phyloP scores from a whole-genome alignment of 2,329 filamentous ascomycete genomes.

The Penicillium sp. region DNA sequence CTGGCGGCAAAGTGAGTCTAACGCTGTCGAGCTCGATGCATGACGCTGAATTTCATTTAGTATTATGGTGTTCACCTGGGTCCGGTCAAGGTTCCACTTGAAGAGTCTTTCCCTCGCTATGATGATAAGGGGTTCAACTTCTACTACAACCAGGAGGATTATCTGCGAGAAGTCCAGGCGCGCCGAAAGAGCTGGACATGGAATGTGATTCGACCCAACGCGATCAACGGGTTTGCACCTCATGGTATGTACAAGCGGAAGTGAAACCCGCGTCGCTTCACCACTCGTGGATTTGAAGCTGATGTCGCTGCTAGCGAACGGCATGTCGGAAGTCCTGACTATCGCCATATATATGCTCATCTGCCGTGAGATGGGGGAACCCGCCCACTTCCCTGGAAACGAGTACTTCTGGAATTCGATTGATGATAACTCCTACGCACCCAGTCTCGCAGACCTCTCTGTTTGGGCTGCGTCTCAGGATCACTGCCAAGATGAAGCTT shows the following conservation, averaged over 20 bases:
- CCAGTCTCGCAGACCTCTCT: conserved; percentile 29
- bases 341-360: conserved; percentile 30
- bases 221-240: conserved; percentile 32
- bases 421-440: conserved; percentile 33
- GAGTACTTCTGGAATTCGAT: conserved; percentile 30
- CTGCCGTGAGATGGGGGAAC: conserved; percentile 25
- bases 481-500: conserved; percentile 27
- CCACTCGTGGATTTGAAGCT: neutral
- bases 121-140: conserved; percentile 23
- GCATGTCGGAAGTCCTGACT: conserved; percentile 33
- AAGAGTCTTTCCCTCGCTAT: conserved; percentile 23
- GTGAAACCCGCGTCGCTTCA: neutral
- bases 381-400: conserved; percentile 28
- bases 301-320: conserved; percentile 19
- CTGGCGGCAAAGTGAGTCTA: conserved; percentile 30
- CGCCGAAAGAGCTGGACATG: conserved; percentile 23
- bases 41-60: neutral
- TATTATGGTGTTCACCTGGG: conserved; percentile 34
- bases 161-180: conserved; percentile 17
- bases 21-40: neutral
- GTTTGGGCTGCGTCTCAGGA: conserved; percentile 25
- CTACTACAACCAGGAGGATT: conserved; percentile 29
- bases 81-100: conserved; percentile 23
- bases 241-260: conserved; percentile 18
- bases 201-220: conserved; percentile 33